Base-by-base conservation (phyloP, 1,284 basidiomycete genomes). In the Fistulinella cinereoalba region DNA sequence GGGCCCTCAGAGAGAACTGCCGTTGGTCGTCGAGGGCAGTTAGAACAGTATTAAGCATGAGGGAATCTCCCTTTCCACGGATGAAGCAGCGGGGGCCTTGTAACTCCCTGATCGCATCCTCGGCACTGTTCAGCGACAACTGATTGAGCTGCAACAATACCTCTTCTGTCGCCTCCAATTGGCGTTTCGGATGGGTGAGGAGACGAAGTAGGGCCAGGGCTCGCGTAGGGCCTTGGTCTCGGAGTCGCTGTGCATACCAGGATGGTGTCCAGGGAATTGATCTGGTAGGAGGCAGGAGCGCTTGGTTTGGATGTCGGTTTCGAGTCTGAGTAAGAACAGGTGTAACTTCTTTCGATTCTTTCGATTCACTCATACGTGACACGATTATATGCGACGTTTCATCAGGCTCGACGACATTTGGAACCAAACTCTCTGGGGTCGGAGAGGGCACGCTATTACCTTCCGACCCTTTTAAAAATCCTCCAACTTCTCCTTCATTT, bases 11-110 rank as follows among this genome's bases (percentile, higher is more conserved):
- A 0, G 18, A 19, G 6, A 54, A 44, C 0, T 21, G 5, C 0
- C 25, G 9, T 22, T 46, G 43, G 6, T 54, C 39, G 16, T 54
- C 42, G 1, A 51, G 37, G 2, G 46, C 49, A 12, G n/a, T 8
- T 1, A 50, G 25, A 0, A 24, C 6, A 6, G 13, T 38, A 4
- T 4, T 6, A 0, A 49, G 6, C 1, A 25, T 22, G 11, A 49
- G 19, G 1, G 40, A 49, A 23, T 27, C 32, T 42, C 42, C 15
- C 6, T 21, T 0, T 28, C 12, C n/a, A n/a, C n/a, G n/a, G n/a
- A n/a, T n/a, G n/a, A n/a, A n/a, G n/a, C n/a, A n/a, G n/a, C n/a
- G n/a, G n/a, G n/a, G n/a, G n/a, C n/a, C n/a, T n/a, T n/a, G n/a
- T n/a, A n/a, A n/a, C n/a, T n/a, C n/a, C n/a, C n/a, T n/a, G n/a